A percentile compares a stretch with the other conserved stretches of the same genome.
Conservation (phyloP, 352 stramenopile genomes). For the Globisporangium rhizosaccharum region DNA sequence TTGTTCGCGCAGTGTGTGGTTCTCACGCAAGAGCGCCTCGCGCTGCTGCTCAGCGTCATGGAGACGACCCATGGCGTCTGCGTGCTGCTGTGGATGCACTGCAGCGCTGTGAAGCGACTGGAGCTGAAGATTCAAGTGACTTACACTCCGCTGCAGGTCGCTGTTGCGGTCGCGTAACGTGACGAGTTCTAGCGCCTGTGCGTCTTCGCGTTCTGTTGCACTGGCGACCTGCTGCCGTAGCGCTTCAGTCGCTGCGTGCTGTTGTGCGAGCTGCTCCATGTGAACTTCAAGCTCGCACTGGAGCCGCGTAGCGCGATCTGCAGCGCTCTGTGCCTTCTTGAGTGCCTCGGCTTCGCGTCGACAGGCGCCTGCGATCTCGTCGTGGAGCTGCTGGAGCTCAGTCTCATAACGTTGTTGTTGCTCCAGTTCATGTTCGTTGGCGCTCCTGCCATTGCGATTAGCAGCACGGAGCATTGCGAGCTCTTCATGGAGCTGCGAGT, state of each 20-base stretch:
- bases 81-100: conserved; percentile 12
- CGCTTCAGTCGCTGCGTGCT: neutral
- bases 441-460: neutral
- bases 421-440: neutral
- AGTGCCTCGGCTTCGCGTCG: conserved; percentile 2
- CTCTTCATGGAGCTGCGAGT: conserved; percentile 14
- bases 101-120: conserved; percentile 2
- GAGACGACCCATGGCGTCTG: neutral
- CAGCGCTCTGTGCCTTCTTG: neutral
- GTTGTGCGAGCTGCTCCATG: neutral
- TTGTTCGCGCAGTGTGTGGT: conserved; percentile 26
- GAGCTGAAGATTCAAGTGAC: conserved; percentile 7
- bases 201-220: neutral
- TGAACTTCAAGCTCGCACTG: conserved; percentile 3
- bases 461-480: conserved; percentile 5
- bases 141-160: conserved; percentile 14
- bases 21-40: conserved; percentile 22
- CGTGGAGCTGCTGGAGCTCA: conserved; percentile 7
- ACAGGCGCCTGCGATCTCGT: neutral
- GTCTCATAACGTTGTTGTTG: conserved; percentile 1
- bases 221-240: conserved; percentile 4
- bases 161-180: conserved; percentile 8
- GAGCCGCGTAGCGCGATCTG: conserved; percentile 4
- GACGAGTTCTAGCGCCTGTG: conserved; percentile 5
- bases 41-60: conserved; percentile 17